Evolutionary conservation across 1,284 basidiomycete species (phyloP).

Genomic region (Entoloma clypeatum): DNA sequence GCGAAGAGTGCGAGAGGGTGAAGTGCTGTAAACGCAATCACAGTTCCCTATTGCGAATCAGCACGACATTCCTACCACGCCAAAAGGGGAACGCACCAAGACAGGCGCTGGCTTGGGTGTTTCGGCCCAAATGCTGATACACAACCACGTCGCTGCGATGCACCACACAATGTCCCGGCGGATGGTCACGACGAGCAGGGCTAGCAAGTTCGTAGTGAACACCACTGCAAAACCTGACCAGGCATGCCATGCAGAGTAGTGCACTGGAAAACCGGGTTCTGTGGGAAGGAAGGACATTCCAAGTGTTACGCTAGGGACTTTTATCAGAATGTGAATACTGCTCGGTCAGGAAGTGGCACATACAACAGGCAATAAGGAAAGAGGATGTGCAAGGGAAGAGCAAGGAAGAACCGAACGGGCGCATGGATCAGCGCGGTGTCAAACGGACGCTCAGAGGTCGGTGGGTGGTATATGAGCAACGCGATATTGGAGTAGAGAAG

Average conservation of each 20-base stretch:
- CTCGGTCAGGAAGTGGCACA: slow-evolving; percentile 16
- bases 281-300: slow-evolving; percentile 43
- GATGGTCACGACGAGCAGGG: slow-evolving; percentile 49
- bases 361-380: slow-evolving; percentile 48
- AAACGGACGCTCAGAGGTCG: slow-evolving; percentile 51
- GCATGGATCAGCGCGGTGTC: slow-evolving; percentile 71
- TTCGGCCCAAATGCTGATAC: slow-evolving; percentile 56
- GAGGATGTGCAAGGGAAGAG: slow-evolving; percentile 49
- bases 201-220: slow-evolving; percentile 54
- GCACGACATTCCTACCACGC: background rate
- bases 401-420: slow-evolving; percentile 67
- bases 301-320: slow-evolving; percentile 49
- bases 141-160: slow-evolving; percentile 67
- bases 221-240: slow-evolving; percentile 64
- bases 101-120: slow-evolving; percentile 59
- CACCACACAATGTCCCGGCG: slow-evolving; percentile 69
- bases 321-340: slow-evolving; percentile 1
- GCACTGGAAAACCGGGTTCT: slow-evolving; percentile 35
- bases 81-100: slow-evolving; percentile 41
- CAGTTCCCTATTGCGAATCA: slow-evolving; percentile 16
- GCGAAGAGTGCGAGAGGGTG: slow-evolving; percentile 18
- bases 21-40: slow-evolving; percentile 19
- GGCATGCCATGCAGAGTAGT: slow-evolving; percentile 46
- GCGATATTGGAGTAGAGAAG: slow-evolving; percentile 66
- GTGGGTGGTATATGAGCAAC: slow-evolving; percentile 62